Base-by-base conservation (phyloP, 352 stramenopile species). In the Globisporangium splendens region DNA sequence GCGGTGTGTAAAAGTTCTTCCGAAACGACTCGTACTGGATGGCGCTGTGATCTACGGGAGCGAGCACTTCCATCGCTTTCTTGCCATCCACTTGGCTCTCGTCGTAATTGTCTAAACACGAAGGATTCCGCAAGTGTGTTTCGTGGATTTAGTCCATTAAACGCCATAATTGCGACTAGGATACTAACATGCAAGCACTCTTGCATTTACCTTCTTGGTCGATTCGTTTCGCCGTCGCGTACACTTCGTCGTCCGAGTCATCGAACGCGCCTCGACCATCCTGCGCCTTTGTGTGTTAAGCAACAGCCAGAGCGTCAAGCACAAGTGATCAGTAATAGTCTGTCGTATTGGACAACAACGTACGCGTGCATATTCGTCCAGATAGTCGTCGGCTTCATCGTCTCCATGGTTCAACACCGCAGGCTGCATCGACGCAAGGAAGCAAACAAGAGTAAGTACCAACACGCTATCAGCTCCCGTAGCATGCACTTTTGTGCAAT, bases 21-120 rank as follows among this genome's bases (percentile, higher is more conserved):
- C 83, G 73, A 65, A 96, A 96, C 18, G 82, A 50, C 65, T 95
- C 86, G 54, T 97, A 97, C 43, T 70, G 28, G 41, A 95, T 76
- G 15, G 50, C 67, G 0, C 66, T 65, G 60, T 96, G 86, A 52
- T 96, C 72, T 11, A 96, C 46, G 8, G 87, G 81, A 8, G 68
- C 61, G 15, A 97, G 68, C 28, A 76, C 78, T 60, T 95, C 83
- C 62, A 96, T 94, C 11, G 68, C 63, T 61, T 83, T 79, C 54
- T 88, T 88, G 17, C 48, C 43, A 47, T 73, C 68, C 39, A 80
- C 69, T 6, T 70, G 49, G n/a, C 50, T 49, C 1, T 77, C 61
- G 11, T 54, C 59, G 24, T 61, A 51, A 22, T 73, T 56, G n/a
- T 59, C 55, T 59, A 21, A 1, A 20, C 2, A 20, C 18, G 7